Evolutionary conservation across 2,329 filamentous ascomycete species (phyloP), one percentile per base, ranked within the genome.

Genomic region (Fusarium subglutinans): DNA sequence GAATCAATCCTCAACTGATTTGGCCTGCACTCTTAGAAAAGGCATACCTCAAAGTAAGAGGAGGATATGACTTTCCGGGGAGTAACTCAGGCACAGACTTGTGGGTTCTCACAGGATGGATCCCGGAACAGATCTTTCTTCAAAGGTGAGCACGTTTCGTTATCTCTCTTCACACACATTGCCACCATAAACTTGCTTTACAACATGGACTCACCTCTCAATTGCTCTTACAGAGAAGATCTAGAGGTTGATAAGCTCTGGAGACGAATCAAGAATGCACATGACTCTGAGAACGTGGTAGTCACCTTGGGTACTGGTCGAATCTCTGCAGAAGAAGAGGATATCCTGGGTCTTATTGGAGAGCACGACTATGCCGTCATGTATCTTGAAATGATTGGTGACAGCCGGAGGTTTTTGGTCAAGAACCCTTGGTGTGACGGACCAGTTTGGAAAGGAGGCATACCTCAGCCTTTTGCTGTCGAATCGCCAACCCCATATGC

Each of bases 341-440:
- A 90, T 72, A 90, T 92, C 20, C 85, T 97, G 22, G 96, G 96
- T 0, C 86, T 99, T 13, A 93, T 94, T 26, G 92, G 94, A 24
- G 93, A 98, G 80, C 96, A 99, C 81, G 96, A 98, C 81, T 99
- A 99, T 81, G 95, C 95, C 6, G 91, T 99, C 8, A 86, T 98
- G 59, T 92, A 96, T 67, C 87, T 99, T 81, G 91, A 93, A 69
- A 86, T 86, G 33, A 78, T 86, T 5, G 86, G 87, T 8, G 89
- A 89, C 3, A 89, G 89, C 70, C 90, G 91, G 30, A 87, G 92
- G 58, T 86, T 98, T 58, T 87, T 98, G 1, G 89, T 99, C 73
- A 99, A 99, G 83, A 99, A 99, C 78, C 96, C 96, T 5, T 99
- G 96, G 96, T 93, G 93, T 58, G 91, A 95, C 79, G 94, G 94